Percentiles rank a stretch among this genome's conserved stretches.
phyloP scores from a whole-genome alignment of 129 eudicot genomes.

The Pulicaria dysenterica region DNA sequence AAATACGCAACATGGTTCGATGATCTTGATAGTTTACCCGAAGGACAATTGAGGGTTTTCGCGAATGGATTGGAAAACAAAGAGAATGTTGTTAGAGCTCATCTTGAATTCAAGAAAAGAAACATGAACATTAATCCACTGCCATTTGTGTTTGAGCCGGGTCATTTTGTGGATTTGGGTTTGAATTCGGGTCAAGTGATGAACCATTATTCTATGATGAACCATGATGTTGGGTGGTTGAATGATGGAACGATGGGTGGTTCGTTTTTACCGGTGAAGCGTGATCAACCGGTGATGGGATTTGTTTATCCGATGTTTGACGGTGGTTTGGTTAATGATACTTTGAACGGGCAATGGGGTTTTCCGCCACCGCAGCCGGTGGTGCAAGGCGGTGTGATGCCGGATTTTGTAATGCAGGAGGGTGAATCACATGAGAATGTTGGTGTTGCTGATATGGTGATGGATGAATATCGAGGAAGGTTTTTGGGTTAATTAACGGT shows the following conservation, averaged over 20 bases:
- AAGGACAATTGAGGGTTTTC: slow-evolving; percentile 36
- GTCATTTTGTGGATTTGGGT: not conserved
- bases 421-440: slow-evolving; percentile 1
- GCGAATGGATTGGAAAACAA: slow-evolving; percentile 30
- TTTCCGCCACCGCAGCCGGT: slow-evolving; percentile 28
- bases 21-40: slow-evolving; percentile 19
- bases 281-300: slow-evolving; percentile 11
- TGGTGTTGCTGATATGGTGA: slow-evolving; percentile 28
- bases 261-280: slow-evolving; percentile 15
- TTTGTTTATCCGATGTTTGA: slow-evolving; percentile 20
- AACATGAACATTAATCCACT: slow-evolving; percentile 6
- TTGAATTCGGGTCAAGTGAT: slow-evolving; percentile 20
- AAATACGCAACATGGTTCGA: slow-evolving; percentile 53
- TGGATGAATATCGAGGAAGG: slow-evolving; percentile 22
- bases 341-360: slow-evolving; percentile 18
- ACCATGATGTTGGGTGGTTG: slow-evolving; percentile 21
- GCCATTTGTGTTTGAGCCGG: slow-evolving; percentile 12
- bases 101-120: slow-evolving; percentile 35
- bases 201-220: slow-evolving; percentile 37
- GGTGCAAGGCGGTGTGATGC: slow-evolving; percentile 16
- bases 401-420: slow-evolving; percentile 20
- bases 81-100: slow-evolving; percentile 26
- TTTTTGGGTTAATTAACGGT: not conserved
- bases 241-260: not conserved
- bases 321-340: slow-evolving; percentile 28